Percentiles rank a stretch among this genome's conserved stretches.
phyloP scores from a whole-genome alignment of 2,329 filamentous ascomycete genomes.

The Chalara sp. region DNA sequence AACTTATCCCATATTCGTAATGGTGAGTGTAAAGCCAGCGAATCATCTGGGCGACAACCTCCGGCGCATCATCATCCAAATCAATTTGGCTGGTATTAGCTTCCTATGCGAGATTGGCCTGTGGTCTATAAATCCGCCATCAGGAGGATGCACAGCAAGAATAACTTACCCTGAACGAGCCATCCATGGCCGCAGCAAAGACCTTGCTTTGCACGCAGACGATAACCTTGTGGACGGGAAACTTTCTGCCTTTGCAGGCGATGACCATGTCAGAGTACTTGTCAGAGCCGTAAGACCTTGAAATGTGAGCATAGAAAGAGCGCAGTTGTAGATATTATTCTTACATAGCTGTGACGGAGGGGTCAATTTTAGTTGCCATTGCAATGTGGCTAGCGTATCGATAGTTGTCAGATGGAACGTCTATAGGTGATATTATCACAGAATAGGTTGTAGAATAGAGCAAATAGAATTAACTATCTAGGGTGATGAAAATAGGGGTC shows the following conservation, averaged over 20 bases:
- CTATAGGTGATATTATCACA: too few species aligned
- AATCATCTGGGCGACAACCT: constrained; percentile 7
- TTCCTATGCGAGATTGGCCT: background rate
- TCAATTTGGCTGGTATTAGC: background rate
- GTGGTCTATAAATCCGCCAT: background rate
- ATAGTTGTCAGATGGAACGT: too few species aligned
- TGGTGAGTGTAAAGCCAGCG: background rate
- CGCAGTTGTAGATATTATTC: too few species aligned
- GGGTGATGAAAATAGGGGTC: too few species aligned
- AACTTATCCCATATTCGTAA: background rate
- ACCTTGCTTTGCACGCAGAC: constrained; percentile 15
- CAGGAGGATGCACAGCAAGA: background rate
- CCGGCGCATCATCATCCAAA: background rate
- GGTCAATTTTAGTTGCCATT: too few species aligned
- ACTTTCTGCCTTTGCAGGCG: constrained; percentile 9
- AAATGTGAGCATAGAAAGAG: background rate
- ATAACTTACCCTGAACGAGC: constrained; percentile 9
- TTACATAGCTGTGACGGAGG: too few species aligned
- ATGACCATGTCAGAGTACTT: constrained; percentile 16
- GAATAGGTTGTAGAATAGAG: too few species aligned
- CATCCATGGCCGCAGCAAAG: constrained; percentile 11
- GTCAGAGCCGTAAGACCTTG: constrained; percentile 1
- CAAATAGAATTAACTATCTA: too few species aligned
- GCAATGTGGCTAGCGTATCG: too few species aligned
- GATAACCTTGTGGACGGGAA: constrained; percentile 15